Evolutionary conservation across 2,329 filamentous ascomycete genomes (phyloP).

Genomic region (Penicillium sp.): DNA sequence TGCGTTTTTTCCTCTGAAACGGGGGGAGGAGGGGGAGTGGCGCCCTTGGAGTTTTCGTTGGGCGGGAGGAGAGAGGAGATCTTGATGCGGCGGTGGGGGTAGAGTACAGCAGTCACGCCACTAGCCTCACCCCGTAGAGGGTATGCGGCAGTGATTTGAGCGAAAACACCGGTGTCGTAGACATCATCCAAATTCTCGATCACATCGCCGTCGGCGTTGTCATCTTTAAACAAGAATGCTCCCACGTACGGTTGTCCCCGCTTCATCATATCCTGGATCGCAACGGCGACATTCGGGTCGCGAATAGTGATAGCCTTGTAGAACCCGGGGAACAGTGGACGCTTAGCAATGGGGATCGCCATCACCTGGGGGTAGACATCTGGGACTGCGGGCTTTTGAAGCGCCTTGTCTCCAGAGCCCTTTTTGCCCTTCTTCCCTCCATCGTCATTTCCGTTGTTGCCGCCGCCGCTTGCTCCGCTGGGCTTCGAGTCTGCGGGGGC

Average conservation of each 20-base stretch:
- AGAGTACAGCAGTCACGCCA: slow-evolving; percentile 87
- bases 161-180: slow-evolving; percentile 94
- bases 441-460: slow-evolving; percentile 57
- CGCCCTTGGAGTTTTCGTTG: slow-evolving; percentile 38
- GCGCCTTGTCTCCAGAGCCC: slow-evolving; percentile 65
- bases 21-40: slow-evolving; percentile 25
- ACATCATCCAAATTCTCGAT: slow-evolving; percentile 90
- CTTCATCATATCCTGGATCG: slow-evolving; percentile 96
- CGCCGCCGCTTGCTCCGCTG: slow-evolving; percentile 55
- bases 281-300: slow-evolving; percentile 85
- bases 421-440: slow-evolving; percentile 73
- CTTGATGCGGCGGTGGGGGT: slow-evolving; percentile 92
- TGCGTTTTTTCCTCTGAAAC: slow-evolving; percentile 44
- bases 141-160: slow-evolving; percentile 95
- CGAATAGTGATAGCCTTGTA: slow-evolving; percentile 98
- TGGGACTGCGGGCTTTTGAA: slow-evolving; percentile 86
- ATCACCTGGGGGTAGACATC: slow-evolving; percentile 97
- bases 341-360: slow-evolving; percentile 91
- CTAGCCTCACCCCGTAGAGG: slow-evolving; percentile 79
- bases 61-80: slow-evolving; percentile 82
- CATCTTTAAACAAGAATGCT: slow-evolving; percentile 95
- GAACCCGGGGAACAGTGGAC: slow-evolving; percentile 93
- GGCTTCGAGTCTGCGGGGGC: slow-evolving; percentile 47
- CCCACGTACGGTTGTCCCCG: slow-evolving; percentile 96
- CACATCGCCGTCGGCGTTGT: slow-evolving; percentile 88